A percentile compares a stretch with the other conserved stretches of the same genome.
phyloP scores from a whole-genome alignment of 805 yeast genomes.

The Candida qinlingensis region DNA sequence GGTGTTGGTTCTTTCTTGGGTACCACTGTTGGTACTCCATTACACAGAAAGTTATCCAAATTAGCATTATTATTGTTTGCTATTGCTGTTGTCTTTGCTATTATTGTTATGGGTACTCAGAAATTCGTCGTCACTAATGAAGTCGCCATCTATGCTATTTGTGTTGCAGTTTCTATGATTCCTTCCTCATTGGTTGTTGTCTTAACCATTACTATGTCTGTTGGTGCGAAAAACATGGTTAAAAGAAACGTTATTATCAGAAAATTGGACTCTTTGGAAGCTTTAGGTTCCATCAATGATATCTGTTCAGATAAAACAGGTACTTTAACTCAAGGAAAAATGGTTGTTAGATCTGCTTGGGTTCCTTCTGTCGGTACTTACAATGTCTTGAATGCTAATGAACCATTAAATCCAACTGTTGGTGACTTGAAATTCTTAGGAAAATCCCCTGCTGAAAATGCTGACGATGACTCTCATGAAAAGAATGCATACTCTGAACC shows the following conservation, averaged over 20 bases:
- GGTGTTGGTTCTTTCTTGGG: constrained; percentile 68
- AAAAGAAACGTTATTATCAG: constrained; percentile 65
- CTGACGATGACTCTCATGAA: constrained; percentile 20
- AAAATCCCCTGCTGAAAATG: constrained; percentile 13
- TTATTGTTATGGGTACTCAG: constrained; percentile 84
- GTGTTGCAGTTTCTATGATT: constrained; percentile 74
- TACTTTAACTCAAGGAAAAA: constrained; percentile 73
- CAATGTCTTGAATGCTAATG: constrained; percentile 47
- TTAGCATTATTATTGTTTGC: constrained; percentile 67
- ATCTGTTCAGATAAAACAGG: constrained; percentile 84
- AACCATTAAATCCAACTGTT: constrained; percentile 57
- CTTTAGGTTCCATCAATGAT: constrained; percentile 72
- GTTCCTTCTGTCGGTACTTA: constrained; percentile 58
- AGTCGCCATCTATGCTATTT: constrained; percentile 84
- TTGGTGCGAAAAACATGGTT: constrained; percentile 71
- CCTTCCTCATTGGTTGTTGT: constrained; percentile 79
- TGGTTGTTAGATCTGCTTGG: constrained; percentile 71
- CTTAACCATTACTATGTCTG: constrained; percentile 81
- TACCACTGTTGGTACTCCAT: constrained; percentile 73
- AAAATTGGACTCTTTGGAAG: constrained; percentile 72
- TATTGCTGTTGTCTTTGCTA: constrained; percentile 80
- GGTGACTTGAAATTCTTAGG: constrained; percentile 36
- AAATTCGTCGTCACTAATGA: constrained; percentile 66
- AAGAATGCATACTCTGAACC: constrained; percentile 6
- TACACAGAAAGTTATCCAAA: constrained; percentile 69